phyloP scores from a whole-genome alignment of 441 rosid genomes.

The Pelargonium fulgidum region DNA sequence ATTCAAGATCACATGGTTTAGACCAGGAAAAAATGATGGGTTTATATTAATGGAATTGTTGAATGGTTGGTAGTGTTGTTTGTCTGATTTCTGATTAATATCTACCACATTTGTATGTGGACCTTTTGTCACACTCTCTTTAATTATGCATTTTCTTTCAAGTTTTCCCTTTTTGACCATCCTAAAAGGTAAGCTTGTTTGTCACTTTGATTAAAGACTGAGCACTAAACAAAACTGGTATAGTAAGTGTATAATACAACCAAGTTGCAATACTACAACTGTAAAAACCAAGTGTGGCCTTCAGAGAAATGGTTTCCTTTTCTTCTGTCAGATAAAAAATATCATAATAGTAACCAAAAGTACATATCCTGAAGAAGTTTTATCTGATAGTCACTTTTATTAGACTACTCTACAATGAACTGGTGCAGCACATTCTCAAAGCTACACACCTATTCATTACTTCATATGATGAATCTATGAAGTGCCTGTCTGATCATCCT shows the following conservation, averaged over 20 bases:
- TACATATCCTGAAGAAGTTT: slow-evolving; percentile 7
- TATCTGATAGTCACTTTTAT: slow-evolving; percentile 11
- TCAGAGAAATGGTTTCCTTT: not conserved
- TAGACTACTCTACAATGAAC: slow-evolving; percentile 15
- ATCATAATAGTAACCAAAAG: slow-evolving; percentile 2
- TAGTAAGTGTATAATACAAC: no score
- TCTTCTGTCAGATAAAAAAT: not conserved
- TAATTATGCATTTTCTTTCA: not conserved
- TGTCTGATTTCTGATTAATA: no score
- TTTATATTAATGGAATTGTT: no score
- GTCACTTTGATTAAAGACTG: not conserved
- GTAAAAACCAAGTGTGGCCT: no score
- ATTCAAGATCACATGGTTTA: no score
- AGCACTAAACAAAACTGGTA: not conserved
- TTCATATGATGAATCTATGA: slow-evolving; percentile 44
- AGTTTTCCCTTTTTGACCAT: not conserved
- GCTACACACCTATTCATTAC: slow-evolving; percentile 30
- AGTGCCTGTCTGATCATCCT: slow-evolving; percentile 50
- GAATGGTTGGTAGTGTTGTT: no score
- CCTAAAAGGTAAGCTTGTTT: not conserved
- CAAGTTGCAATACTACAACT: no score
- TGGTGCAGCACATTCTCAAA: slow-evolving; percentile 10
- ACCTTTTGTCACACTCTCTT: not conserved
- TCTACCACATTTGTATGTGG: no score
- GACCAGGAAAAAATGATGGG: no score